Percentiles rank a stretch among this genome's conserved stretches.
Conservation (phyloP, 2,329 filamentous ascomycete genomes). For the Monilinia fructicola region DNA sequence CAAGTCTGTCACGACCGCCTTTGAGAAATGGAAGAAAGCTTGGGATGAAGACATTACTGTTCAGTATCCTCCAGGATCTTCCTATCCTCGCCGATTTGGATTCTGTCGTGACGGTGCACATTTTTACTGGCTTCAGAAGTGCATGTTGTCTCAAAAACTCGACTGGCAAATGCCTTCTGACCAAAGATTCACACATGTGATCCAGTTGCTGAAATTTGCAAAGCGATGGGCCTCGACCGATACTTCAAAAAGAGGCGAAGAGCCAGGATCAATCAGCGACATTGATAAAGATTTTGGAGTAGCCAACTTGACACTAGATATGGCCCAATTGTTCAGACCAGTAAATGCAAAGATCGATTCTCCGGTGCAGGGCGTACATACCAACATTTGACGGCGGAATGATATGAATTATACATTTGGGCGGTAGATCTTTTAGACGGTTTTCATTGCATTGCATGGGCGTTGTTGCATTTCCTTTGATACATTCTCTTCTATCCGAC, state of each 20-base stretch:
- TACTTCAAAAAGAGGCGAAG: slow-evolving; percentile 63
- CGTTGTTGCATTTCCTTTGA: slow-evolving; percentile 23
- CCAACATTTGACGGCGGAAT: slow-evolving; percentile 32
- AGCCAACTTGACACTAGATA: slow-evolving; percentile 64
- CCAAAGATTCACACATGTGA: slow-evolving; percentile 58
- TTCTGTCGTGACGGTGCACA: slow-evolving; percentile 72
- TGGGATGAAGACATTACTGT: slow-evolving; percentile 70
- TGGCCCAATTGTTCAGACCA: slow-evolving; percentile 69
- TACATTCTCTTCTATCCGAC: slow-evolving; percentile 14
- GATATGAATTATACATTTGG: slow-evolving; percentile 30
- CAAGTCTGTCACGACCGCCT: slow-evolving; percentile 52
- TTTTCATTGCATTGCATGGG: slow-evolving; percentile 24
- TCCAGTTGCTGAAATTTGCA: slow-evolving; percentile 60
- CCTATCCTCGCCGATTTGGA: slow-evolving; percentile 60
- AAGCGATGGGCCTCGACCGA: slow-evolving; percentile 62
- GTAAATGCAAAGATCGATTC: slow-evolving; percentile 48
- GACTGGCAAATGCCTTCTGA: slow-evolving; percentile 60
- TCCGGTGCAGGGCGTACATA: slow-evolving; percentile 39
- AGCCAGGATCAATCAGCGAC: slow-evolving; percentile 65
- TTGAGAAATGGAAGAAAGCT: slow-evolving; percentile 70
- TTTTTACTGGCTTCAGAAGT: slow-evolving; percentile 70
- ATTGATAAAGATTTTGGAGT: slow-evolving; percentile 67
- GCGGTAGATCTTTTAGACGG: slow-evolving; percentile 20
- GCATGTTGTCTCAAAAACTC: slow-evolving; percentile 60
- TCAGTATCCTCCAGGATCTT: slow-evolving; percentile 61